Conservation (phyloP, 306 rosid genomes). For the Echinosophora koreensis region DNA sequence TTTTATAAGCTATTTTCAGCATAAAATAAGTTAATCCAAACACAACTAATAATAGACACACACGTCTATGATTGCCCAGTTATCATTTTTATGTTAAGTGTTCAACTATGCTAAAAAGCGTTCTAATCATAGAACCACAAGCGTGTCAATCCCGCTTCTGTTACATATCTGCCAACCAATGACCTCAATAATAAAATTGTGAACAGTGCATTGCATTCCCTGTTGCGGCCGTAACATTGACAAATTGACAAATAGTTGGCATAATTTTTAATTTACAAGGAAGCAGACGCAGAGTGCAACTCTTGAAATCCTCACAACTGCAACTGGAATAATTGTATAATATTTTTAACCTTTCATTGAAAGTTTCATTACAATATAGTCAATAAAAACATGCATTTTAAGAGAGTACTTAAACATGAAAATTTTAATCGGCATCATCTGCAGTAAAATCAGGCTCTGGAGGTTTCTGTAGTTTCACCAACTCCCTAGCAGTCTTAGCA, state of each 20-base stretch:
- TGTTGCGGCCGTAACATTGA: background rate
- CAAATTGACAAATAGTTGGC: background rate
- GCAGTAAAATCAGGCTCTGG: constrained; percentile 90
- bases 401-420: constrained; percentile 27
- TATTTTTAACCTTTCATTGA: constrained; percentile 26
- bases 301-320: constrained; percentile 4
- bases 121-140: background rate
- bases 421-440: constrained; percentile 66
- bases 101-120: background rate
- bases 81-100: background rate
- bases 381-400: constrained; percentile 38
- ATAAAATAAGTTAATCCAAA: too few relatives aligned
- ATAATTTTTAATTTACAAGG: constrained; percentile 7
- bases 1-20: too few relatives aligned
- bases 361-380: background rate
- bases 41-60: too few relatives aligned
- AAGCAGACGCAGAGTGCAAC: background rate
- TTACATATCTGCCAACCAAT: background rate
- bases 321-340: constrained; percentile 30
- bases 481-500: constrained; percentile 78
- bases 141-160: background rate
- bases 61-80: background rate
- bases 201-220: background rate
- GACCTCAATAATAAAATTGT: background rate
- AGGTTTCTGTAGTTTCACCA: constrained; percentile 85